Base-by-base conservation (phyloP, 75 land plant genomes). In the Selaginella tamariscina region DNA sequence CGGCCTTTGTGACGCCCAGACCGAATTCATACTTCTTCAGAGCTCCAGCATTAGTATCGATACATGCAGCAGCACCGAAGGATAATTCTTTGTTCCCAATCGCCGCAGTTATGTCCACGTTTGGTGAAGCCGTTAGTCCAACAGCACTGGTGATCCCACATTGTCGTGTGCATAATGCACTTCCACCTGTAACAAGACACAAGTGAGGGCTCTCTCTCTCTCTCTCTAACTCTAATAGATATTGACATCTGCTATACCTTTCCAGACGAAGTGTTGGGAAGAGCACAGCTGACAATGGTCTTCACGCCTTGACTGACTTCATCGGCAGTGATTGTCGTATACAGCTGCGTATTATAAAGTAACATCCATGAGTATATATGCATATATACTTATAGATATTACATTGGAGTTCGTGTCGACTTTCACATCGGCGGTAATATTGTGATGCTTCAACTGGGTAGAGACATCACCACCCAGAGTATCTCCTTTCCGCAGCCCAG, bases 221-320 rank as follows among this genome's bases (percentile, higher is more conserved):
- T 20, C 11, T 11, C n/a, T n/a, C n/a, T n/a, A 49, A 20, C 54
- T 11, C 18, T 49, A 20, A 11, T 20, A 11, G 54, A 49, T 11
- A 20, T 11, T 20, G 20, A 20, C 54, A 5, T 39, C 21, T 23
- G n/a, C 8, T 23, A 13, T 1, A 89, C 94, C 89, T 89, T 89
- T 64, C 89, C 94, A 72, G 94, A 83, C 72, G 74, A 83, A 62
- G 84, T 85, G 71, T 89, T 88, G 56, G 94, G 94, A 57, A 84
- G 72, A 44, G 32, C 74, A 63, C 83, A 82, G 70, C 74, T 80
- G 1, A 82, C 54, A 29, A 86, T 82, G 21, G 89, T 24, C 73
- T 84, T 86, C 65, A 89, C 33, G 1, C 94, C 94, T 59, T 88
- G 94, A 13, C 79, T 73, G 32, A 77, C 79, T 57, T 89, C 78